Evolutionary conservation across 805 yeast genomes (phyloP).

Genomic region (Candida koratica): DNA sequence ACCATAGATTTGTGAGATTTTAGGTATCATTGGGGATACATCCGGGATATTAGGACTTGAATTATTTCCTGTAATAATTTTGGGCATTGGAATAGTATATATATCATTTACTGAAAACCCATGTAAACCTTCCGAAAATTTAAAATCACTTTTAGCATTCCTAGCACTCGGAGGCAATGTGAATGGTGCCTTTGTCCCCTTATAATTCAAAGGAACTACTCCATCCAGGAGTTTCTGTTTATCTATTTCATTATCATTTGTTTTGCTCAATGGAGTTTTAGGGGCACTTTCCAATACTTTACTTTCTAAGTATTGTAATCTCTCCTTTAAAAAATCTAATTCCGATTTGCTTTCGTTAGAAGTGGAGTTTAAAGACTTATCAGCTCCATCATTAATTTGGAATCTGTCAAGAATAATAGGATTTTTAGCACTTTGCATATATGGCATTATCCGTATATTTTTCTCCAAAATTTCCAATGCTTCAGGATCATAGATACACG

Average conservation of each 20-base stretch:
- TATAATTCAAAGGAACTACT: slow-evolving; percentile 7
- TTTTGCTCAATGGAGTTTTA: too few species aligned
- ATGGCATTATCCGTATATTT: slow-evolving; percentile 7
- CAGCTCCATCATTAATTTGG: neutral
- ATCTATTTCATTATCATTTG: too few species aligned
- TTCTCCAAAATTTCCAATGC: slow-evolving; percentile 8
- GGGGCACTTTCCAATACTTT: slow-evolving; percentile 1
- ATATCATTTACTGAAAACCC: neutral
- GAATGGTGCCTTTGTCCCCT: neutral
- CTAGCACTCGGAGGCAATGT: slow-evolving; percentile 1
- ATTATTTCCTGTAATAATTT: neutral
- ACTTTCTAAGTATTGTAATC: slow-evolving; percentile 18
- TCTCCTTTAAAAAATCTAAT: slow-evolving; percentile 17
- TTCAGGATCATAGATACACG: slow-evolving; percentile 15
- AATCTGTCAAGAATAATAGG: slow-evolving; percentile 10
- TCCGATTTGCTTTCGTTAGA: slow-evolving; percentile 12
- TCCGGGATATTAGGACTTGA: neutral
- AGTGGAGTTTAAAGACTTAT: neutral
- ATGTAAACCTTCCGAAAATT: neutral
- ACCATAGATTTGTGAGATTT: neutral
- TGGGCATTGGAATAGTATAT: neutral
- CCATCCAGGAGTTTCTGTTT: neutral
- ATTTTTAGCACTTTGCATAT: slow-evolving; percentile 13
- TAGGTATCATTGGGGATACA: neutral
- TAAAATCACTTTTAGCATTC: neutral